Evolutionary conservation across 257 asterid genomes (phyloP).

Genomic region (Lithospermum erythrorhizon): DNA sequence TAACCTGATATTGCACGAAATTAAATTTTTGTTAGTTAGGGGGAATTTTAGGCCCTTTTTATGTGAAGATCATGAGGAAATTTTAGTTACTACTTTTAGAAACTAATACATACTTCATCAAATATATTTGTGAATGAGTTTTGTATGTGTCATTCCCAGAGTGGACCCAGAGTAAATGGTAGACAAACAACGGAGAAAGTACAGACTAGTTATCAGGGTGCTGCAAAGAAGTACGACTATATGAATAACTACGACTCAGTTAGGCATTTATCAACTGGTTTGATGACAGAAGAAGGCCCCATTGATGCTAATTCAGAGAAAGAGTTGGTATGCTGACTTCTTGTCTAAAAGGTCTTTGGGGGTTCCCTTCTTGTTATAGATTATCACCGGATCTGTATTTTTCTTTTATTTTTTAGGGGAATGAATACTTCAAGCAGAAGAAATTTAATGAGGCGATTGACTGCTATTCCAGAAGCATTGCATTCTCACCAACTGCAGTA

Average conservation of each 20-base stretch:
- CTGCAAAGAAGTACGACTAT: conserved; percentile 32
- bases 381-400: conserved; percentile 7
- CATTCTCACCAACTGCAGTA: conserved; percentile 84
- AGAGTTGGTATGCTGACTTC: conserved; percentile 55
- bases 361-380: conserved; percentile 1
- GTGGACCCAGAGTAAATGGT: conserved; percentile 26
- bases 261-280: conserved; percentile 41
- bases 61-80: not conserved
- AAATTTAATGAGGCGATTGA: conserved; percentile 85
- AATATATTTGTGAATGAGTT: not conserved
- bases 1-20: too few species aligned
- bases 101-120: not conserved
- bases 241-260: conserved; percentile 50
- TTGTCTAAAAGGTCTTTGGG: conserved; percentile 6
- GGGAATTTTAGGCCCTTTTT: not conserved
- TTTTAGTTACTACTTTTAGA: too few species aligned
- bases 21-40: too few species aligned
- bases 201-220: conserved; percentile 18
- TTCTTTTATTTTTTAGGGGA: conserved; percentile 53
- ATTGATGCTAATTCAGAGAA: conserved; percentile 88
- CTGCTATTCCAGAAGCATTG: conserved; percentile 96
- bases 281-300: conserved; percentile 35
- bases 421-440: conserved; percentile 77
- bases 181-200: conserved; percentile 17
- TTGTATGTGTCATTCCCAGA: conserved; percentile 19